Percentiles rank a stretch among this genome's conserved stretches.
Evolutionary conservation across 179 eudicot genomes (phyloP).

Genomic region (Vitellaria paradoxa): DNA sequence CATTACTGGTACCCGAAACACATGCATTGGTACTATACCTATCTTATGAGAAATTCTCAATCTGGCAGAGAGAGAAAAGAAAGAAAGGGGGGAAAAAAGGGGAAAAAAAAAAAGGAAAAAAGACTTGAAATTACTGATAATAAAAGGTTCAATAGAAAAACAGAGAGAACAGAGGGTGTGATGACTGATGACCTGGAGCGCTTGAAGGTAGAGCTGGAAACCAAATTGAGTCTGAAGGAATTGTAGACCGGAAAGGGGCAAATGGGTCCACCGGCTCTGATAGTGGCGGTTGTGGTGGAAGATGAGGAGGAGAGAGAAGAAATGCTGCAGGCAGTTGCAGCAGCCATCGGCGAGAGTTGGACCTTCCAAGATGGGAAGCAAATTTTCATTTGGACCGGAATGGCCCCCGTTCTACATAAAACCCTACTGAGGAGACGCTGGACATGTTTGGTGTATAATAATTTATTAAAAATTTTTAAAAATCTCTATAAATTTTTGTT

Average conservation of each 20-base stretch:
- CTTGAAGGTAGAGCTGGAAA: constrained; percentile 1
- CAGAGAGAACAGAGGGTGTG: not conserved
- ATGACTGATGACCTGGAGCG: constrained; percentile 10
- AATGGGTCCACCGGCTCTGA: not conserved
- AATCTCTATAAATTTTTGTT: no score
- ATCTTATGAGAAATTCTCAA: constrained; percentile 15
- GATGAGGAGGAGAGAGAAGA: not conserved
- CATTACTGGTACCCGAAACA: not conserved
- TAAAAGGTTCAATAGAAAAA: not conserved
- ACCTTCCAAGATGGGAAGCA: not conserved
- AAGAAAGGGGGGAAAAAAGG: no score
- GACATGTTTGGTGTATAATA: no score
- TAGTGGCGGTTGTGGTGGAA: not conserved
- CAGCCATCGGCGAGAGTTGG: not conserved
- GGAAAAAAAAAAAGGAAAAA: not conserved
- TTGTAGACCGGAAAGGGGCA: not conserved
- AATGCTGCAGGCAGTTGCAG: not conserved
- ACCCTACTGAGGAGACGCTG: no score
- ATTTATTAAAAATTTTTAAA: no score
- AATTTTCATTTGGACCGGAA: no score
- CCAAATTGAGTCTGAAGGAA: not conserved
- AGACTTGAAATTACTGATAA: not conserved
- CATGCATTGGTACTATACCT: constrained; percentile 10
- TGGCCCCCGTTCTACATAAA: no score
- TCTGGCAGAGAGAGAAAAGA: constrained; percentile 6